phyloP scores from a whole-genome alignment of 148 eudicot genomes.

The Rhododendron griersonianum region DNA sequence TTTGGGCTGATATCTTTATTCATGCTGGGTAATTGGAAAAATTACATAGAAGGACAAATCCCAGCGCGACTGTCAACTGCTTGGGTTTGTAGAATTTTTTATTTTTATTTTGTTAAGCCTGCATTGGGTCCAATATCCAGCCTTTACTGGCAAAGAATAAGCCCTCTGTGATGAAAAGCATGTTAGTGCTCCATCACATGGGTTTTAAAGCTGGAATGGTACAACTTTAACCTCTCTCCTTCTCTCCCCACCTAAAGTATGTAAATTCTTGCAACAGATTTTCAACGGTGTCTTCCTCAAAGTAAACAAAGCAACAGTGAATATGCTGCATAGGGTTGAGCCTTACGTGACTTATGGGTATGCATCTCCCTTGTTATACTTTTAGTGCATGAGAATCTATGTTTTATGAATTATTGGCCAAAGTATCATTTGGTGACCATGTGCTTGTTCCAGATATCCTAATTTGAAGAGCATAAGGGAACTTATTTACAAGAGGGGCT shows the following conservation, averaged over 20 bases:
- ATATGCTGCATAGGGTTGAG: constrained; percentile 88
- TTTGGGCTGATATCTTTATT: not conserved
- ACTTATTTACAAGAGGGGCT: constrained; percentile 80
- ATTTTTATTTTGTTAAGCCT: not conserved
- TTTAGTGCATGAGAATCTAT: not conserved
- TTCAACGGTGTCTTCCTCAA: constrained; percentile 84
- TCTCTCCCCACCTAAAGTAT: too few species aligned
- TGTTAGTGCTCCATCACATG: not conserved
- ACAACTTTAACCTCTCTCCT: too few species aligned
- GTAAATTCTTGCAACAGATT: constrained; percentile 37
- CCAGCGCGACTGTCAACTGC: not conserved
- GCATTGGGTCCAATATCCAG: not conserved
- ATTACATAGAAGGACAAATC: not conserved
- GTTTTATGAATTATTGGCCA: not conserved
- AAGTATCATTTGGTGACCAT: not conserved
- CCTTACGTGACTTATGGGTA: constrained; percentile 89
- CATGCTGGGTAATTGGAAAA: not conserved
- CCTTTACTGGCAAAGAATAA: not conserved
- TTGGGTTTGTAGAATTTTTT: not conserved
- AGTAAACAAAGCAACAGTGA: constrained; percentile 76
- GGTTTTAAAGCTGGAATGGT: not conserved
- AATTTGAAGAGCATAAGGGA: constrained; percentile 81
- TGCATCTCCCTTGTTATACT: not conserved
- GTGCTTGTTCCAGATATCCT: constrained; percentile 44
- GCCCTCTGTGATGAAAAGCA: not conserved